A percentile compares a stretch with the other conserved stretches of the same genome.
These are phyloP conservation scores for Calonectria pseudoreteaudii DNA, from an alignment of 2,329 filamentous ascomycete genomes.

Conservation along the genomic window DNA sequence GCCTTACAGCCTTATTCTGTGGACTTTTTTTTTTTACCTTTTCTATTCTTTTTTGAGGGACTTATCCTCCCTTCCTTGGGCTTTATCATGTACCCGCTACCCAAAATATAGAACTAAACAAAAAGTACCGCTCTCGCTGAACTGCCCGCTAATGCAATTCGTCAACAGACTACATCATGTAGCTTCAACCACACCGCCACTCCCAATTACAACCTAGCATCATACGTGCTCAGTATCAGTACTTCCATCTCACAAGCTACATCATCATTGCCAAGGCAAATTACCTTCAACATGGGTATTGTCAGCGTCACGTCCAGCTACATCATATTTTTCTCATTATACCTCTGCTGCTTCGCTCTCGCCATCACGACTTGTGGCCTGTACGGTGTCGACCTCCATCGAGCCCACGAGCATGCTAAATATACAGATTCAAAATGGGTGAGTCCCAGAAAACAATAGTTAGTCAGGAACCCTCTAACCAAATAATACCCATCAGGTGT, in stretches of 20 bases:
- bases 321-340: slow-evolving; percentile 70
- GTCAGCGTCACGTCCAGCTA: slow-evolving; percentile 60
- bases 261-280: background rate
- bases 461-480: background rate
- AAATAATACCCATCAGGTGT: slow-evolving; percentile 61
- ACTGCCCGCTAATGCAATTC: background rate
- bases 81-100: background rate
- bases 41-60: no score
- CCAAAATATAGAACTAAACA: no score
- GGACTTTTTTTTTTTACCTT: background rate
- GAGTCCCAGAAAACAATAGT: slow-evolving; percentile 39
- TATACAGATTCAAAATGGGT: slow-evolving; percentile 78
- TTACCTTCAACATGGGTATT: slow-evolving; percentile 54
- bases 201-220: background rate
- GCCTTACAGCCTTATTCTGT: background rate
- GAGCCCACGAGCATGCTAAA: slow-evolving; percentile 60
- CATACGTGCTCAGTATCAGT: background rate
- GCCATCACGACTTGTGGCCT: slow-evolving; percentile 82
- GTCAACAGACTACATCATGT: background rate
- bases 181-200: background rate
- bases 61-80: background rate
- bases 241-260: background rate
- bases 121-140: background rate
- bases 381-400: slow-evolving; percentile 77
- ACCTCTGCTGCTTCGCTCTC: slow-evolving; percentile 81